These are phyloP conservation scores for Magnolia changhungtana DNA, from an alignment of 164 flowering plant genomes.

Conservation along the genomic window DNA sequence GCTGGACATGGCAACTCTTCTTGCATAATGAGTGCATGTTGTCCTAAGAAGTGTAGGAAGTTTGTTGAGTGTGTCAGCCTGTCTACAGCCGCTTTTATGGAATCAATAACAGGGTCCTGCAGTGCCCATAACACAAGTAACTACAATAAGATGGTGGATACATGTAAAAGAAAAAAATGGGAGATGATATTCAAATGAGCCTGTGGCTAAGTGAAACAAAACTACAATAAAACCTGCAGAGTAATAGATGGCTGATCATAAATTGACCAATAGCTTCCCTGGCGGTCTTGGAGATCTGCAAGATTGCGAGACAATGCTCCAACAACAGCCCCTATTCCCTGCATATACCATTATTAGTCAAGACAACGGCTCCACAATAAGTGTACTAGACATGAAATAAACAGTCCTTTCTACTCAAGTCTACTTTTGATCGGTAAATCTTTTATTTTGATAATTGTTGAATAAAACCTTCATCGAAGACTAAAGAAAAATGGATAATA, in stretches of 20 bases:
- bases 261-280: slow-evolving; percentile 32
- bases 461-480: neutral
- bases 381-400: neutral
- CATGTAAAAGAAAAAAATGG: neutral
- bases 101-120: slow-evolving; percentile 52
- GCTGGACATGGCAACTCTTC: slow-evolving; percentile 42
- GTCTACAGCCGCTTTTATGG: slow-evolving; percentile 49
- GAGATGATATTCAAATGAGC: neutral
- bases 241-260: slow-evolving; percentile 12
- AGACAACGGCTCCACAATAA: neutral
- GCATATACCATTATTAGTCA: slow-evolving; percentile 13
- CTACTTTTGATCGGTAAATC: neutral
- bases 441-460: too few species aligned
- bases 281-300: slow-evolving; percentile 44
- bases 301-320: slow-evolving; percentile 58
- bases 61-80: slow-evolving; percentile 47
- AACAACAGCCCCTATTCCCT: slow-evolving; percentile 61
- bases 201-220: neutral
- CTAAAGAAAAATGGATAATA: too few species aligned
- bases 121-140: slow-evolving; percentile 3
- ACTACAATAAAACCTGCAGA: slow-evolving; percentile 3
- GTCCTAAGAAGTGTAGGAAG: slow-evolving; percentile 49
- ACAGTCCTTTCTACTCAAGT: neutral
- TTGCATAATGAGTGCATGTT: slow-evolving; percentile 53
- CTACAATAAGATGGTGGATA: neutral